A percentile compares a stretch with the other conserved stretches of the same genome.
These are phyloP conservation scores for Podospora tetraspora DNA, from an alignment of 495 filamentous ascomycete species.

Conservation along the genomic window DNA sequence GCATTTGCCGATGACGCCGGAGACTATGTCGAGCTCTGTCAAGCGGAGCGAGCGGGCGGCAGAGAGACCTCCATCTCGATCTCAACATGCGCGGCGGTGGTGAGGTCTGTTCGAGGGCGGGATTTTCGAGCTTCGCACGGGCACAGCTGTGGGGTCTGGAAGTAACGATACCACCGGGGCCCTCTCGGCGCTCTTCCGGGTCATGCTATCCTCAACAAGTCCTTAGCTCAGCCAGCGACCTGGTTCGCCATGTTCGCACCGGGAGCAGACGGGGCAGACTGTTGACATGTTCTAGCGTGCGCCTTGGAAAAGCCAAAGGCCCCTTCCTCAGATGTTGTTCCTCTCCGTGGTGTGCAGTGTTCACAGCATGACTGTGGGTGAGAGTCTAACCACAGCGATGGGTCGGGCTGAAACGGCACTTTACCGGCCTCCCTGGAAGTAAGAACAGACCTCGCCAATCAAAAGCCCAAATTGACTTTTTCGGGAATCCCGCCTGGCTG, in stretches of 20 bases:
- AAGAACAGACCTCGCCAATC: background rate
- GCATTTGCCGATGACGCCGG: background rate
- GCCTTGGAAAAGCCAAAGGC: background rate
- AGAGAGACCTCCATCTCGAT: background rate
- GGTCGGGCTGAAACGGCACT: background rate
- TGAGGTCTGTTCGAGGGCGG: background rate
- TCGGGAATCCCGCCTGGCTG: background rate
- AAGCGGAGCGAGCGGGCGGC: background rate
- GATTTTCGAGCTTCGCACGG: background rate
- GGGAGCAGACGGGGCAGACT: background rate
- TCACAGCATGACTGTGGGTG: background rate
- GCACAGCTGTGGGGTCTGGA: background rate
- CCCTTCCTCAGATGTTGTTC: background rate
- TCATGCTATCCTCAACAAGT: background rate
- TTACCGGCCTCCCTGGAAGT: background rate
- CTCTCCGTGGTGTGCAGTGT: background rate
- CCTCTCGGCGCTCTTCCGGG: background rate
- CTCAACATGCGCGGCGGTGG: background rate
- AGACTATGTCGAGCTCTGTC: background rate
- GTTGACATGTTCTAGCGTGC: background rate
- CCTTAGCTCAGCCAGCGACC: background rate
- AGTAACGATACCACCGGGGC: background rate
- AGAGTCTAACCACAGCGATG: background rate
- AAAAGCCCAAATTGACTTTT: background rate
- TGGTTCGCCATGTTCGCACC: background rate